Evolutionary conservation across 2,329 filamentous ascomycete species (phyloP), one percentile per base, ranked within the genome.

Genomic region (Aurifilum marmelostoma): DNA sequence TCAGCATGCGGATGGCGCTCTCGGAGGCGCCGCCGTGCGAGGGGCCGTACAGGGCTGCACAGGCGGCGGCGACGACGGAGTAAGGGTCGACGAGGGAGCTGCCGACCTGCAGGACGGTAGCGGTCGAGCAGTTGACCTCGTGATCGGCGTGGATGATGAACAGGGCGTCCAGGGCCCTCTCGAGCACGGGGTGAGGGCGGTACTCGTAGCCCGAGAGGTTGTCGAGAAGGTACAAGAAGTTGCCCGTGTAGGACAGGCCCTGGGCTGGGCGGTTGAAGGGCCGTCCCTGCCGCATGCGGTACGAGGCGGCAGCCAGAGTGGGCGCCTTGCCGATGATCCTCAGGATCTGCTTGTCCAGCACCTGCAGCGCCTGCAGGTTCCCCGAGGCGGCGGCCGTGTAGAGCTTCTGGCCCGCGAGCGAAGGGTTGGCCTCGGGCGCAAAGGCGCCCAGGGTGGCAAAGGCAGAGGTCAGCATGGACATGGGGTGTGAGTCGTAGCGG

Each of bases 1-100:
- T 83, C 5, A 87, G 77, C 79, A 84, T 84, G 62, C 83, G 82
- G 73, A 87, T 87, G 0, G 86, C 86, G 29, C 83, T 82, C 72
- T 88, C 87, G 0, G 84, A 86, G 3, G 87, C 87, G n/a, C 86
- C 87, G 67, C 85, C 87, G 75, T 89, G 87, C 0, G 87, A 84
- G 0, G 85, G 85, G 0, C 87, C 87, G 72, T 87, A 86, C 2
- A 84, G 80, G 0, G 84, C 84, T 0, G 85, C 81, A n/a, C 83
- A 82, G 6, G 85, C 80, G 0, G 85, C 83, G 0, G 85, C 77
- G 16, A 88, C 83, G 24, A 85, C 80, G 71, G 83, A 86, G 70
- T 80, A 87, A 0, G 86, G 85, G 73, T 88, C 87, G 0, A 87
- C 83, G 14, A 88, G 76, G 0, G 84, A 85, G 67, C 83, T 86